Conservation (phyloP, 2,329 filamentous ascomycete genomes). For the Dothidotthia symphoricarpi region DNA sequence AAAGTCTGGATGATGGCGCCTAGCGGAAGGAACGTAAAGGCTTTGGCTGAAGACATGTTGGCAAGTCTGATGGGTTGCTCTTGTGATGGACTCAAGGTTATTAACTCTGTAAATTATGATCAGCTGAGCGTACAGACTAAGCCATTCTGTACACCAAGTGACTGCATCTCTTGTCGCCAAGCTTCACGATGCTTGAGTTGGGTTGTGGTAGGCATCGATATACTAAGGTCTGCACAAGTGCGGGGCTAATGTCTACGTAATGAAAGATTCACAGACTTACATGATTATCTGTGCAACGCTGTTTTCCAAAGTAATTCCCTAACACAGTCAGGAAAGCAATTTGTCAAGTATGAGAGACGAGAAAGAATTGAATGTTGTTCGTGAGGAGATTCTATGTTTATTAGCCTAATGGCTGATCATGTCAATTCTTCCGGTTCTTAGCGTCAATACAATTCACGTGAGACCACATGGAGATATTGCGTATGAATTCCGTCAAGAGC, state of each 20-base stretch:
- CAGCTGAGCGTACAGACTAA: no score
- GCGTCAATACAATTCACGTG: constrained; percentile 7
- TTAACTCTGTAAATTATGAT: constrained; percentile 3
- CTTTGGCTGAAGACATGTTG: constrained; percentile 33
- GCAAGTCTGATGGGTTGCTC: constrained; percentile 1
- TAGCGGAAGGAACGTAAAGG: constrained; percentile 65
- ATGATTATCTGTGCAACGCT: no score
- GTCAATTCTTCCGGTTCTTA: constrained; percentile 26
- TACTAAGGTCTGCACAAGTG: not conserved
- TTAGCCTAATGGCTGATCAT: constrained; percentile 37
- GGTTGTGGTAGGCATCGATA: not conserved
- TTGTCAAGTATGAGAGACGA: no score
- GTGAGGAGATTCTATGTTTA: constrained; percentile 7
- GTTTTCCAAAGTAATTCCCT: no score
- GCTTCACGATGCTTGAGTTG: no score
- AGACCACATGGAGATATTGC: constrained; percentile 12
- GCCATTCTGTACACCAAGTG: no score
- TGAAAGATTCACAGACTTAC: no score
- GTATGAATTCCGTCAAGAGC: constrained; percentile 19
- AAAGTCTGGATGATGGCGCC: constrained; percentile 82
- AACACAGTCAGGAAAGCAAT: no score
- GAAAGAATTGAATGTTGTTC: no score
- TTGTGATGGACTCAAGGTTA: constrained; percentile 1
- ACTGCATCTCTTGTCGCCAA: no score
- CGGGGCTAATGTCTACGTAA: no score